Conservation (phyloP, 2,329 filamentous ascomycete species). For the Arthrobotrys musiformis region DNA sequence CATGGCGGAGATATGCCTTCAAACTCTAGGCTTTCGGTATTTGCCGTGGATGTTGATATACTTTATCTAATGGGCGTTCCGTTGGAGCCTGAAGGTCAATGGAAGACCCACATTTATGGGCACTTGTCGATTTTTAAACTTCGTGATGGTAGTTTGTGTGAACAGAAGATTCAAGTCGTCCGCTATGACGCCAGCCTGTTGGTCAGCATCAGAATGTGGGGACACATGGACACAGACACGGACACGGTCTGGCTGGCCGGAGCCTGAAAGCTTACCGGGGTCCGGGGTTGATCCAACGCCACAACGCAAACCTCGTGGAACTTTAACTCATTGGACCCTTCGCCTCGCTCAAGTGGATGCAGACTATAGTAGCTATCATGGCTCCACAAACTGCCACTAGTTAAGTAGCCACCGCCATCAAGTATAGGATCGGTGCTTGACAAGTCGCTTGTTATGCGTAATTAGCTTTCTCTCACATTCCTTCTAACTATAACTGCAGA, state of each 20-base stretch:
- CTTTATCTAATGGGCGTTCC: slow-evolving; percentile 10
- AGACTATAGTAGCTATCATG: neutral
- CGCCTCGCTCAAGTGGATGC: too few relatives aligned
- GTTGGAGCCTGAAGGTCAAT: neutral
- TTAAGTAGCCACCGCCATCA: neutral
- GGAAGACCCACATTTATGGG: slow-evolving; percentile 6
- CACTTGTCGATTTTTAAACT: neutral
- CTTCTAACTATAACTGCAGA: too few relatives aligned
- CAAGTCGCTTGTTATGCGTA: too few relatives aligned
- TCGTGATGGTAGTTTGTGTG: neutral
- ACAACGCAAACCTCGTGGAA: slow-evolving; percentile 31
- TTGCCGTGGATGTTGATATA: neutral
- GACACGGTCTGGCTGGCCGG: slow-evolving; percentile 6
- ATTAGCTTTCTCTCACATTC: too few relatives aligned
- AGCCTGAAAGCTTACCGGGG: slow-evolving; percentile 17
- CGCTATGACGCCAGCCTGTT: slow-evolving; percentile 33
- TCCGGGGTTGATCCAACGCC: slow-evolving; percentile 37
- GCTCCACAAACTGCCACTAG: neutral
- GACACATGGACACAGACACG: too few relatives aligned
- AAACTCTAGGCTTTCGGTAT: neutral
- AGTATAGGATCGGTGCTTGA: too few relatives aligned
- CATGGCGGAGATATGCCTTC: slow-evolving; percentile 30
- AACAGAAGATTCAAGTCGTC: neutral
- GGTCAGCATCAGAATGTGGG: slow-evolving; percentile 1
- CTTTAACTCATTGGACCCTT: neutral